Evolutionary conservation across 306 rosid genomes (phyloP).

Genomic region (Calophaca sinica): DNA sequence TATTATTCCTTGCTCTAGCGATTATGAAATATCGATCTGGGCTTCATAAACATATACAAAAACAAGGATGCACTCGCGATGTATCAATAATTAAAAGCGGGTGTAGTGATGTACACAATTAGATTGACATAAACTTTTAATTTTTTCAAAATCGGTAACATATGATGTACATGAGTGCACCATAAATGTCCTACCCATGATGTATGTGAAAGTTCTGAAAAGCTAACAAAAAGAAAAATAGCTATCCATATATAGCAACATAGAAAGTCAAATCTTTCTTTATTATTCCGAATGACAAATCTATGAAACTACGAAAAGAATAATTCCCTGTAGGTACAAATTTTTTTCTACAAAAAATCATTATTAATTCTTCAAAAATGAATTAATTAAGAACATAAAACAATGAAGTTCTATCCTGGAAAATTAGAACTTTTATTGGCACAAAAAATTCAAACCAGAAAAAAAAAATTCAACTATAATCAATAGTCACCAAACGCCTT

Average conservation of each 20-base stretch:
- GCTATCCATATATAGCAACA: background rate
- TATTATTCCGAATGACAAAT: conserved; percentile 31
- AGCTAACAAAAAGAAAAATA: conserved; percentile 1
- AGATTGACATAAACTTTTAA: too few species aligned
- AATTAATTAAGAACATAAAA: background rate
- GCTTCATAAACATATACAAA: too few species aligned
- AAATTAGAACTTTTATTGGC: conserved; percentile 55
- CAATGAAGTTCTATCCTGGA: conserved; percentile 50
- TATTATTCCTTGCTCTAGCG: too few species aligned
- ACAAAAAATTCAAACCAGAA: conserved; percentile 11
- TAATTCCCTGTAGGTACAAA: conserved; percentile 15
- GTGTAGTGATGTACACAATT: too few species aligned
- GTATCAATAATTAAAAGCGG: too few species aligned
- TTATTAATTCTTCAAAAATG: conserved; percentile 18
- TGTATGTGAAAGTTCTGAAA: background rate
- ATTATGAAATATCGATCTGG: too few species aligned
- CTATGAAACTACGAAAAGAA: conserved; percentile 31
- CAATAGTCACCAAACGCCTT: conserved; percentile 48
- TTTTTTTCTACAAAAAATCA: conserved; percentile 6
- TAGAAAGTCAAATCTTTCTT: conserved; percentile 42
- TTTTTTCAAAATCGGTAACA: too few species aligned
- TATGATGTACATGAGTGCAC: too few species aligned
- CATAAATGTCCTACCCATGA: too few species aligned
- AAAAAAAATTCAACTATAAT: conserved; percentile 16
- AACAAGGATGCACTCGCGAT: too few species aligned